phyloP scores from a whole-genome alignment of 148 eudicot species.

The Nepenthes mirabilis region DNA sequence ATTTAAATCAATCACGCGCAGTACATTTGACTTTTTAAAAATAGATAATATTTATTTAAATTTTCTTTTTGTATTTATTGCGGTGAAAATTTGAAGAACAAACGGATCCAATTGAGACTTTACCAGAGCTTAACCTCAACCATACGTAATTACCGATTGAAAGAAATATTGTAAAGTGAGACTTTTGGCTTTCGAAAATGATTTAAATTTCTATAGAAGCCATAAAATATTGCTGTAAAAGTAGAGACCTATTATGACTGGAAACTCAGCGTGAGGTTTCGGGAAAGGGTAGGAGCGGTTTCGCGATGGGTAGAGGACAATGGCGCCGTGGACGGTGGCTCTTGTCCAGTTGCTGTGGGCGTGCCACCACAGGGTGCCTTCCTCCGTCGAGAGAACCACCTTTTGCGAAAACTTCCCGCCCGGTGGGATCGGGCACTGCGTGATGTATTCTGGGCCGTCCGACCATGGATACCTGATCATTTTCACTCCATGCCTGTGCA shows the following conservation, averaged over 20 bases:
- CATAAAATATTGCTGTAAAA: no score
- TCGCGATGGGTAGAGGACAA: slow-evolving; percentile 11
- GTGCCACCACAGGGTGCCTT: slow-evolving; percentile 31
- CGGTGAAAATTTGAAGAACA: no score
- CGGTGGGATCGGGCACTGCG: slow-evolving; percentile 24
- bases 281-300: slow-evolving; percentile 17
- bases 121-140: no score
- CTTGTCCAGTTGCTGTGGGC: slow-evolving; percentile 30
- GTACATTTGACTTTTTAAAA: no score
- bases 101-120: no score
- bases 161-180: no score
- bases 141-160: no score
- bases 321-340: slow-evolving; percentile 25
- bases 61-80: no score
- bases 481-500: slow-evolving; percentile 25
- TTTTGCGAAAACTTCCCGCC: slow-evolving; percentile 16
- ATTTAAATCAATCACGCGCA: no score
- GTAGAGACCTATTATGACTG: slow-evolving; percentile 16
- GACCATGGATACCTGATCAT: slow-evolving; percentile 26
- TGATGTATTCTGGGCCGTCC: slow-evolving; percentile 25
- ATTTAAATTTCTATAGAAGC: no score
- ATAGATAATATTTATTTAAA: no score
- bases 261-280: slow-evolving; percentile 15
- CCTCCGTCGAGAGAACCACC: slow-evolving; percentile 17
- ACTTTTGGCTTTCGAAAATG: no score